Evolutionary conservation across 2,329 filamentous ascomycete species (phyloP).

Genomic region (Xylariaceae sp.): DNA sequence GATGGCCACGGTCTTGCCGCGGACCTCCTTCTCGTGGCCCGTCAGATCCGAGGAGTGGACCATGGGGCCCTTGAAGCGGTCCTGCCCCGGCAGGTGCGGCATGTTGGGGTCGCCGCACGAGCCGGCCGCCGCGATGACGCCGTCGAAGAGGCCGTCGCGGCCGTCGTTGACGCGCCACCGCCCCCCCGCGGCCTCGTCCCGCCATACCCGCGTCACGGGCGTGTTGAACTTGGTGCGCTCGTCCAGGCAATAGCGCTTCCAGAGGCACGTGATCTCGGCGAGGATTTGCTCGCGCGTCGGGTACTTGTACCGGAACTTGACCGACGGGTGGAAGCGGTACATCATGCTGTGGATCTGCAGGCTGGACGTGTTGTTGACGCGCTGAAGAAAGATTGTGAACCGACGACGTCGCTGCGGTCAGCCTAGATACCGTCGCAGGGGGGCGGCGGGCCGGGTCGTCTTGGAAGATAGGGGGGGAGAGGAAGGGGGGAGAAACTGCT

Average conservation of each 20-base stretch:
- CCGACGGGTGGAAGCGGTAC: constrained; percentile 80
- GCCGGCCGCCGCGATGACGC: constrained; percentile 69
- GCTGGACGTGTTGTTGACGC: constrained; percentile 74
- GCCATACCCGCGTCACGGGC: constrained; percentile 59
- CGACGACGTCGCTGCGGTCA: neutral
- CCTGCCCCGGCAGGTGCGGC: constrained; percentile 61
- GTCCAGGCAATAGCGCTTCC: constrained; percentile 67
- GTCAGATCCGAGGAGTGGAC: constrained; percentile 71
- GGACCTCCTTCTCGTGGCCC: constrained; percentile 55
- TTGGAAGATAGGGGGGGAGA: too few species aligned
- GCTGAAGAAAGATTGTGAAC: constrained; percentile 42
- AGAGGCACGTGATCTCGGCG: constrained; percentile 61
- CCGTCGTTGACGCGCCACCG: constrained; percentile 73
- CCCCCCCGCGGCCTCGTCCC: constrained; percentile 58
- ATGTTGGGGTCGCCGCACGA: constrained; percentile 75
- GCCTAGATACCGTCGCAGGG: neutral
- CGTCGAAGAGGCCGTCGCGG: constrained; percentile 66
- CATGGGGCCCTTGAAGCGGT: constrained; percentile 63
- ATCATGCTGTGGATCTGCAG: constrained; percentile 80
- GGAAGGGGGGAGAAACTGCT: too few species aligned
- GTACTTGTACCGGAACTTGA: constrained; percentile 69
- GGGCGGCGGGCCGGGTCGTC: too few species aligned
- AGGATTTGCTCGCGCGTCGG: constrained; percentile 70
- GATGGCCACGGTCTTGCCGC: constrained; percentile 67
- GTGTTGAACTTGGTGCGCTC: constrained; percentile 65